Percentiles rank a stretch among this genome's conserved stretches.
Conservation (phyloP, 164 flowering plant species). For the grape (Vitis vinifera) region ASM3070453v1 NC_081811.1:22407501-22408000, state of each 20-base stretch:
- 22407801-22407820: slow-evolving; percentile 33
- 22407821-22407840: slow-evolving; percentile 70
- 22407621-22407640: slow-evolving; percentile 52
- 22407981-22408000: slow-evolving; percentile 73
- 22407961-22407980: slow-evolving; percentile 78
- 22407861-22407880: slow-evolving; percentile 91
- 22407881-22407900: slow-evolving; percentile 96
- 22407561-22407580: slow-evolving; percentile 34
- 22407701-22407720: slow-evolving; percentile 32
- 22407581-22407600: slow-evolving; percentile 40
- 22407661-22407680: slow-evolving; percentile 42
- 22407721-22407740: slow-evolving; percentile 49
- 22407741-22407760: slow-evolving; percentile 29
- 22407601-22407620: slow-evolving; percentile 54
- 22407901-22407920: slow-evolving; percentile 87
- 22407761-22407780: slow-evolving; percentile 33
- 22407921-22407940: slow-evolving; percentile 99
- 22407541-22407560: slow-evolving; percentile 21
- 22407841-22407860: slow-evolving; percentile 76
- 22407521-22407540: slow-evolving; percentile 30
- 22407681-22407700: slow-evolving; percentile 24
- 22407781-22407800: slow-evolving; percentile 22
- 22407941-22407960: slow-evolving; percentile 99
- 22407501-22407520: slow-evolving; percentile 41
- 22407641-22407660: slow-evolving; percentile 66